These are phyloP conservation scores for Aspergillus alliaceus DNA, from an alignment of 2,329 filamentous ascomycete species.

Conservation along the genomic window DNA sequence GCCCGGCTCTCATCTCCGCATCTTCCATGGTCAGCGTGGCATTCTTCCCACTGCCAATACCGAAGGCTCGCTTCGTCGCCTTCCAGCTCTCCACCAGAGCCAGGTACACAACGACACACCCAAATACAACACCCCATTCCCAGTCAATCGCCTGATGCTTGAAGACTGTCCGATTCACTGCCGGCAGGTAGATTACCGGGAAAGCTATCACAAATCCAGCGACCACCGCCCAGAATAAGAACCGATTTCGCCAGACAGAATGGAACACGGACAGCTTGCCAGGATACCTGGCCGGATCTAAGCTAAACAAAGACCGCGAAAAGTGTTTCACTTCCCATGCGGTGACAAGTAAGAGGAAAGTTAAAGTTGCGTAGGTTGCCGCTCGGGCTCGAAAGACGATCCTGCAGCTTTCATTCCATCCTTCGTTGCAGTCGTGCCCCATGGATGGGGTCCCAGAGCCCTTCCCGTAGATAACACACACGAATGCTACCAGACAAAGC, in stretches of 20 bases:
- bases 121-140: constrained; percentile 69
- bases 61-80: constrained; percentile 56
- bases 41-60: constrained; percentile 36
- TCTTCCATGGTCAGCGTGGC: constrained; percentile 31
- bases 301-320: constrained; percentile 71
- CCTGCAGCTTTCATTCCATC: constrained; percentile 50
- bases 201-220: constrained; percentile 58
- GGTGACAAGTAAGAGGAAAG: constrained; percentile 72
- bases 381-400: constrained; percentile 67
- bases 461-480: constrained; percentile 39
- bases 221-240: constrained; percentile 65
- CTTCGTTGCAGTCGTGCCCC: constrained; percentile 56
- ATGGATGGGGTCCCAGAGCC: constrained; percentile 48
- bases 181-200: constrained; percentile 65
- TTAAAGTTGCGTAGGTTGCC: constrained; percentile 71
- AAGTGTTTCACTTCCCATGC: constrained; percentile 78
- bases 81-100: constrained; percentile 65
- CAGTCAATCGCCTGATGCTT: constrained; percentile 64
- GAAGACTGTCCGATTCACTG: constrained; percentile 63
- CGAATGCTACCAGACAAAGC: constrained; percentile 42
- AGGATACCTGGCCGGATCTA: constrained; percentile 55
- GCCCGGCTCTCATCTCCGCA: constrained; percentile 32
- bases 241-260: constrained; percentile 69
- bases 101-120: constrained; percentile 61
- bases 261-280: constrained; percentile 63